These are phyloP conservation scores for Pseudogymnoascus sp. DNA, from an alignment of 2,329 filamentous ascomycete species.

Conservation along the genomic window DNA sequence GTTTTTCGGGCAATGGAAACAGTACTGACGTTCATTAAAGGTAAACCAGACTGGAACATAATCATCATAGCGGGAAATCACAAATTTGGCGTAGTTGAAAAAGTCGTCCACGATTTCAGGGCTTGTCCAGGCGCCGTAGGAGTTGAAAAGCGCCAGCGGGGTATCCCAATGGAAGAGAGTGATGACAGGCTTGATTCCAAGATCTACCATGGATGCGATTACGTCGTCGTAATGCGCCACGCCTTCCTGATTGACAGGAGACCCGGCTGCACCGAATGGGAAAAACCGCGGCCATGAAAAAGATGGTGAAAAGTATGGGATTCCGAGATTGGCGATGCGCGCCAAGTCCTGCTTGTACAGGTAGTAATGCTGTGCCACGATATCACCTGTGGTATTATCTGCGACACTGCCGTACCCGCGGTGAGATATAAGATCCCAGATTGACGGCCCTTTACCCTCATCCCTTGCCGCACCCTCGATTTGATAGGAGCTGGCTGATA, in stretches of 20 bases:
- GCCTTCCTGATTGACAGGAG: slow-evolving; percentile 12
- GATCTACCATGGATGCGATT: neutral
- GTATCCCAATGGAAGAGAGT: slow-evolving; percentile 17
- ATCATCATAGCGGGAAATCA: slow-evolving; percentile 30
- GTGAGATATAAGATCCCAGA: slow-evolving; percentile 37
- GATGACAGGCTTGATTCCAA: slow-evolving; percentile 10
- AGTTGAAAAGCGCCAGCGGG: slow-evolving; percentile 29
- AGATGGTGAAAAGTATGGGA: slow-evolving; percentile 23
- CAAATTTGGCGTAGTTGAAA: slow-evolving; percentile 30
- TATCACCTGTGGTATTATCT: slow-evolving; percentile 34
- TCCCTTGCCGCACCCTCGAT: slow-evolving; percentile 35
- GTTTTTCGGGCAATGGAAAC: slow-evolving; percentile 12
- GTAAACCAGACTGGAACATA: slow-evolving; percentile 34
- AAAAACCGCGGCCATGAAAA: slow-evolving; percentile 24
- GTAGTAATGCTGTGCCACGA: slow-evolving; percentile 34
- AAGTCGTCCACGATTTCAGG: slow-evolving; percentile 29
- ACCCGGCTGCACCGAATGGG: slow-evolving; percentile 9
- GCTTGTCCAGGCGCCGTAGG: slow-evolving; percentile 31
- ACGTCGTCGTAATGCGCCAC: slow-evolving; percentile 13
- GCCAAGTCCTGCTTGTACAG: slow-evolving; percentile 36
- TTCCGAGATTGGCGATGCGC: slow-evolving; percentile 24
- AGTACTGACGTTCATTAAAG: slow-evolving; percentile 30
- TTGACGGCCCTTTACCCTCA: slow-evolving; percentile 35
- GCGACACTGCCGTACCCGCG: slow-evolving; percentile 32
- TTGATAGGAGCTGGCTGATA: slow-evolving; percentile 34